A percentile compares a stretch with the other conserved stretches of the same genome.
Conservation (phyloP, 1,139 yeast species). For the Candida gigantensis region DNA sequence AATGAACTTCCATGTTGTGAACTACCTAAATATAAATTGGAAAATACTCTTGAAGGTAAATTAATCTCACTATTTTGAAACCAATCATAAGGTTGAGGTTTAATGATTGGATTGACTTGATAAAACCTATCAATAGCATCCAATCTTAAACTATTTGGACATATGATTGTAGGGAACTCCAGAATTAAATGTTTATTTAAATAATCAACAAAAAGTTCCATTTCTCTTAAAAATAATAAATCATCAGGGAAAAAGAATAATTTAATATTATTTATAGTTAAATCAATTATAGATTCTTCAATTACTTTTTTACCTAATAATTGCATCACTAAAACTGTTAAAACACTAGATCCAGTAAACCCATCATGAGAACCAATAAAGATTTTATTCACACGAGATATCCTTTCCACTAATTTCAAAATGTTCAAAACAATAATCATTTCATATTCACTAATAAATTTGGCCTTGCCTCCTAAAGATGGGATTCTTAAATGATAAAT, state of each 20-base stretch:
- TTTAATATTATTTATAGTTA: slow-evolving; percentile 20
- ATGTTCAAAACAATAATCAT: slow-evolving; percentile 33
- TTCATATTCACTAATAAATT: slow-evolving; percentile 20
- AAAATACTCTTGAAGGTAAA: slow-evolving; percentile 36
- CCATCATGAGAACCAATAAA: slow-evolving; percentile 43
- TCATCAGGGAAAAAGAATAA: slow-evolving; percentile 37
- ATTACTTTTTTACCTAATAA: slow-evolving; percentile 21
- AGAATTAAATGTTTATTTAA: slow-evolving; percentile 8
- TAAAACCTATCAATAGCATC: slow-evolving; percentile 10
- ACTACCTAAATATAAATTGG: slow-evolving; percentile 37
- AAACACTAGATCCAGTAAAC: slow-evolving; percentile 39
- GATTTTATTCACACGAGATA: slow-evolving; percentile 24
- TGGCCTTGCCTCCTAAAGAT: slow-evolving; percentile 23
- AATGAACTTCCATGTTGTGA: slow-evolving; percentile 36
- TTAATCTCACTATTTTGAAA: slow-evolving; percentile 35
- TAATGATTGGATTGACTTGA: slow-evolving; percentile 6
- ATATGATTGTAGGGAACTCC: slow-evolving; percentile 13
- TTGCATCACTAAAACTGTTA: slow-evolving; percentile 28
- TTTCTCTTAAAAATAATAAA: slow-evolving; percentile 30
- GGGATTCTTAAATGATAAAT: slow-evolving; percentile 37
- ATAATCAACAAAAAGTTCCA: slow-evolving; percentile 31
- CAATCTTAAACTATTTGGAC: slow-evolving; percentile 9
- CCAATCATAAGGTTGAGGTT: slow-evolving; percentile 30
- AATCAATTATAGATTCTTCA: slow-evolving; percentile 26
- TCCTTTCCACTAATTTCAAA: slow-evolving; percentile 30